phyloP scores from a whole-genome alignment of 1,284 basidiomycete genomes.

The Coniophora puteana region DNA sequence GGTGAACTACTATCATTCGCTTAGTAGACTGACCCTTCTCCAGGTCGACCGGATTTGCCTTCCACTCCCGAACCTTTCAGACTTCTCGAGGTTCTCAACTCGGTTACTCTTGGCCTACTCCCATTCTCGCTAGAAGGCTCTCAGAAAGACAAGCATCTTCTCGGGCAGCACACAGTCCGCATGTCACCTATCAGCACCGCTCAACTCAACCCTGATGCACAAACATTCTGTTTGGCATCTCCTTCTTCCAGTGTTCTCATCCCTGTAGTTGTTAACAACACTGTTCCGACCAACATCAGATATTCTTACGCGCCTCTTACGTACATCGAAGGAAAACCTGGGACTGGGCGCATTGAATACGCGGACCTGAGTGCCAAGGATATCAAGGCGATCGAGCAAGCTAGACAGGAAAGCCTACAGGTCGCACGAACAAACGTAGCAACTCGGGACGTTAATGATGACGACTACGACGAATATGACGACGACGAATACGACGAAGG shows the following conservation, averaged over 20 bases:
- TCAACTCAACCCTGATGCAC: conserved; percentile 67
- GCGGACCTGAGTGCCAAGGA: conserved; percentile 62
- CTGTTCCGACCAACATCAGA: conserved; percentile 67
- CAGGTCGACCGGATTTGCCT: conserved; percentile 35
- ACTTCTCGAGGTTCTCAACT: conserved; percentile 41
- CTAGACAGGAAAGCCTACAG: conserved; percentile 48
- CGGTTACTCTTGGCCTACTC: conserved; percentile 46
- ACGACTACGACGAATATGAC: conserved; percentile 62
- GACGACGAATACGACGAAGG: conserved; percentile 46
- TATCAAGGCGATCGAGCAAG: conserved; percentile 60
- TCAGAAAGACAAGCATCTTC: conserved; percentile 56
- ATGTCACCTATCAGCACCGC: conserved; percentile 90
- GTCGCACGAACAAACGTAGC: conserved; percentile 35
- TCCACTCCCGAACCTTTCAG: conserved; percentile 42
- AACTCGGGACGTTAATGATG: conserved; percentile 40
- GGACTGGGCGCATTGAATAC: conserved; percentile 43
- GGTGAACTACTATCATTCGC: not conserved
- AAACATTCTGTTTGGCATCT: conserved; percentile 69
- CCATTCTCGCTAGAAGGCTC: conserved; percentile 29
- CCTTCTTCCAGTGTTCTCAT: conserved; percentile 58
- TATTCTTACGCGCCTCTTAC: conserved; percentile 79
- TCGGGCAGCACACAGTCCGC: conserved; percentile 85
- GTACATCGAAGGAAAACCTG: conserved; percentile 35
- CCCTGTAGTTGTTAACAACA: conserved; percentile 89
- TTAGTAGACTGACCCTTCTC: conserved; percentile 10